Evolutionary conservation across 257 asterid genomes (phyloP).

Genomic region (Agastache rugosa): DNA sequence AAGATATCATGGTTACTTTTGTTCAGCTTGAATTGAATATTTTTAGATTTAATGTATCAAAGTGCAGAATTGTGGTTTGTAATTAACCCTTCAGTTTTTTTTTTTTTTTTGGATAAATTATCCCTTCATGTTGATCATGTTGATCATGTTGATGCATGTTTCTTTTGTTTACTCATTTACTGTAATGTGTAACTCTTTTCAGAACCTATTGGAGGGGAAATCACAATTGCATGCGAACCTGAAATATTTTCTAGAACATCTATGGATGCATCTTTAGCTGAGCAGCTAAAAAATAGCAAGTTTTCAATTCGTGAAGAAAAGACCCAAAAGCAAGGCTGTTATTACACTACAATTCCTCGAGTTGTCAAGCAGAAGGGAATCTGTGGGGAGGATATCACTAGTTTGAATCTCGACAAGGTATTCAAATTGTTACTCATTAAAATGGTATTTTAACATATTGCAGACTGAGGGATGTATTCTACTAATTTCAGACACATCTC

Average conservation of each 20-base stretch:
- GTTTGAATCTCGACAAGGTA: constrained; percentile 95
- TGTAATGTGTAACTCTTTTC: constrained; percentile 32
- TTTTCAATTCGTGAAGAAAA: constrained; percentile 52
- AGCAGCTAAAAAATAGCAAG: constrained; percentile 69
- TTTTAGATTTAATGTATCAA: background rate
- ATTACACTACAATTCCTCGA: constrained; percentile 89
- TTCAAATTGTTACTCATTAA: constrained; percentile 10
- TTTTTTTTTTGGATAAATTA: background rate
- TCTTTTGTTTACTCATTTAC: constrained; percentile 27
- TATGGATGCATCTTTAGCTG: constrained; percentile 69
- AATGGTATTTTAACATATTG: constrained; percentile 18
- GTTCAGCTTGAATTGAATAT: constrained; percentile 2
- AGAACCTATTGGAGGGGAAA: constrained; percentile 97
- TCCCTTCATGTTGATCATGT: constrained; percentile 2
- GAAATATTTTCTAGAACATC: constrained; percentile 59
- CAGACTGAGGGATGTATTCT: constrained; percentile 30
- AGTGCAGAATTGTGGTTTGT: constrained; percentile 19
- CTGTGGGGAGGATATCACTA: constrained; percentile 70
- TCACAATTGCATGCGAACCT: constrained; percentile 77
- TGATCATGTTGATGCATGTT: constrained; percentile 1
- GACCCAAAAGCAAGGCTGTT: constrained; percentile 65
- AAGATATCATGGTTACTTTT: constrained; percentile 27
- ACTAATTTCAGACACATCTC: constrained; percentile 63
- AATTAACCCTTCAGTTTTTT: background rate
- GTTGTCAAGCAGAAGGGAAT: constrained; percentile 83